phyloP scores from a whole-genome alignment of 306 rosid genomes.

The Vicia sativa region DNA sequence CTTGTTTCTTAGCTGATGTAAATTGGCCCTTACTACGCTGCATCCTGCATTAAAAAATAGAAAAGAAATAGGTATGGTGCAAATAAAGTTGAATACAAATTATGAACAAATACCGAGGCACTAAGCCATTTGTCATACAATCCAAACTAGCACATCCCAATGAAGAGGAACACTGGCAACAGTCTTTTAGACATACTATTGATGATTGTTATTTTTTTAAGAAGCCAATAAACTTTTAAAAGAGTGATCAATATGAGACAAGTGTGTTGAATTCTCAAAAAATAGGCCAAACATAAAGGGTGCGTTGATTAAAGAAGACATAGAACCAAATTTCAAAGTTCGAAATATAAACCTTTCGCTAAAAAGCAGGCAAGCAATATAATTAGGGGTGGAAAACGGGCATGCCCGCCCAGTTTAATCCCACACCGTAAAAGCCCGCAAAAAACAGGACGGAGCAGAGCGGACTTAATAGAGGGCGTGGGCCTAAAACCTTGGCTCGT shows the following conservation, averaged over 20 bases:
- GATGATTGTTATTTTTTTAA: neutral
- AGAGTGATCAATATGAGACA: neutral
- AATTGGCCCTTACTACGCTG: conserved; percentile 97
- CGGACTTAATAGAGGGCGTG: no score
- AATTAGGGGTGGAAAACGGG: no score
- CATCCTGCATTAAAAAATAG: conserved; percentile 67
- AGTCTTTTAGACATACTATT: neutral
- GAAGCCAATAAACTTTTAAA: neutral
- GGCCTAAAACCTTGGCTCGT: no score
- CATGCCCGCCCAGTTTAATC: no score
- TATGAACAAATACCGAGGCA: conserved; percentile 9
- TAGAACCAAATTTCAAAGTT: conserved; percentile 3
- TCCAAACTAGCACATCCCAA: neutral
- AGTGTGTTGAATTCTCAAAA: neutral
- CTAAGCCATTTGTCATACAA: conserved; percentile 17
- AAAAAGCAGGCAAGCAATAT: conserved; percentile 2
- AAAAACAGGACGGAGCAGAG: no score
- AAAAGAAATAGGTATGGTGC: conserved; percentile 26
- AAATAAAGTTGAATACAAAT: conserved; percentile 6
- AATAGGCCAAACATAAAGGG: conserved; percentile 4
- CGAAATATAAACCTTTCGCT: neutral
- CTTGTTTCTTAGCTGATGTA: conserved; percentile 84
- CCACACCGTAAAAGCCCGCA: no score
- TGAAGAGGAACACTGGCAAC: conserved; percentile 1
- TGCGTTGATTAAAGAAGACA: neutral